Conservation (phyloP, 371 early-diverging fungal genomes). For the Mortierella sp. region DNA sequence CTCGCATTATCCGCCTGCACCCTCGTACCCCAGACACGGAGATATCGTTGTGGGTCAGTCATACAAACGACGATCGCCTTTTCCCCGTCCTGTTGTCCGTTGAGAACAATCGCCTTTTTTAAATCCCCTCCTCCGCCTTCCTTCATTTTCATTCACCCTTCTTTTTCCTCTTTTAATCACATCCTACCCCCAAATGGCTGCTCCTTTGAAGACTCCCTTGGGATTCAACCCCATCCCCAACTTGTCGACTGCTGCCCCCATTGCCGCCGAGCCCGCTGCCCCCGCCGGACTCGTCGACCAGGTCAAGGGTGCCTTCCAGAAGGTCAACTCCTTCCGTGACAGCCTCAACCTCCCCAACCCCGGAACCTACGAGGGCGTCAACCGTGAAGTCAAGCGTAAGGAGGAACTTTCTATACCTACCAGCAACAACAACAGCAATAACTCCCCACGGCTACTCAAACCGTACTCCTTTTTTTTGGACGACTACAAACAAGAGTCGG, state of each 20-base stretch:
- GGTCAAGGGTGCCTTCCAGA: conserved; percentile 39
- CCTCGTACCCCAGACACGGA: neutral
- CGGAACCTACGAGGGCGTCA: conserved; percentile 89
- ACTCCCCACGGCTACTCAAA: neutral
- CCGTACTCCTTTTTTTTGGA: neutral
- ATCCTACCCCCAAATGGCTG: conserved; percentile 22
- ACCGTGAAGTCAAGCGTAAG: conserved; percentile 88
- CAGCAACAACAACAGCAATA: neutral
- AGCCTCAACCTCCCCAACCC: conserved; percentile 85
- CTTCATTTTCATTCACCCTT: neutral
- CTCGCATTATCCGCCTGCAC: neutral
- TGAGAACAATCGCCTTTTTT: conserved; percentile 7
- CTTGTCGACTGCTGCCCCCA: conserved; percentile 15
- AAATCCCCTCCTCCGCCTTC: neutral
- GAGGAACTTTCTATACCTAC: neutral
- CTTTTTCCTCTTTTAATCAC: neutral
- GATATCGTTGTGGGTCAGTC: neutral
- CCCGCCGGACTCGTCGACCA: conserved; percentile 37
- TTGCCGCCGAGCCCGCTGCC: conserved; percentile 19
- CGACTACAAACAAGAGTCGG: too few species aligned
- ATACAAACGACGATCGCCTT: conserved; percentile 8
- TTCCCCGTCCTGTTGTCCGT: conserved; percentile 8
- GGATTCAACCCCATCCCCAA: conserved; percentile 50
- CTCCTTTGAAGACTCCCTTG: conserved; percentile 50
- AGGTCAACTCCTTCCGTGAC: conserved; percentile 45